Evolutionary conservation across 768 basidiomycete genomes (phyloP), one percentile per base, ranked within the genome.

Genomic region (Arthromyces matolae): DNA sequence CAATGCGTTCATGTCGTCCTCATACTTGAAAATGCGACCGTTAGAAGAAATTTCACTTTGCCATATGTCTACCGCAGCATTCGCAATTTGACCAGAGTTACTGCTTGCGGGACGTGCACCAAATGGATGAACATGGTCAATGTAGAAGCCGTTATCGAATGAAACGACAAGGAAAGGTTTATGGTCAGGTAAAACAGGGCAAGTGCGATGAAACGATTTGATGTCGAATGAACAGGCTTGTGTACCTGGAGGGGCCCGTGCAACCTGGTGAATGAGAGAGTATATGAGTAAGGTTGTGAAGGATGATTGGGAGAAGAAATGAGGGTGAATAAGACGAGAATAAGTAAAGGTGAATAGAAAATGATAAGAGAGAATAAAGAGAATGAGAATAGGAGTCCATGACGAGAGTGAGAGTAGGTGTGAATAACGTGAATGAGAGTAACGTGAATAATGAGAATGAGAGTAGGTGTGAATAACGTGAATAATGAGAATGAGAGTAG

Each of bases 181-280:
- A 27, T 70, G 60, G 19, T 51, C 45, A 0, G 68, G 64, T 14
- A 31, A 35, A 5, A 64, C 44, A 2, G 67, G 69, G 7, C 56
- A 51, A 5, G 54, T 59, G 22, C 64, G 56, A 44, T 65, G 60
- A n/a, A 63, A 59, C 5, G 57, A 39, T 23, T 56, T 55, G 14
- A 69, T 53, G 40, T 70, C 67, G 24, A 66, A 59, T 0, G 61
- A 54, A 6, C 62, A 56, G 0, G 60, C 69, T 32, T 64, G 55
- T 0, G 66, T 51, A 1, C 69, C 68, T 0, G 47, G 43, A 2
- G 71, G 70, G 0, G 64, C 60, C 0, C 5, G 8, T 8, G 59
- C 46, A 41, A 63, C 49, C 61, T 64, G 13, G 41, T 32, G 35
- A 19, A 12, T 8, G 44, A 27, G 24, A 32, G 5, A 14, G 20